Base-by-base conservation (phyloP, 148 eudicot genomes). In the Oxyria digyna region DNA sequence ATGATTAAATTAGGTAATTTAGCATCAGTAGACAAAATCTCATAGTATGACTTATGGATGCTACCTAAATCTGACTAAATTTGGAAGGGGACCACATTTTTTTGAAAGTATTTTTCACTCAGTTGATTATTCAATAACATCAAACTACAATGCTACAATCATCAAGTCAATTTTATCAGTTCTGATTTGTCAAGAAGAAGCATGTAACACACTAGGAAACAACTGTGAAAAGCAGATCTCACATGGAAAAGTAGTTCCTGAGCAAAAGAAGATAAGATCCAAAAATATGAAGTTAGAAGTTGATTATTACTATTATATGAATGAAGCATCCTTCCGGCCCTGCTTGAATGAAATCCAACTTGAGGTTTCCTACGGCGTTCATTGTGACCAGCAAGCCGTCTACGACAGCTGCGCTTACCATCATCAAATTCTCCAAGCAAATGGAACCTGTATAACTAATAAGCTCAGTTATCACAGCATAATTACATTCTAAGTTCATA, bases 361-460 rank as follows among this genome's bases (percentile, higher is more conserved):
- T 77, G 89, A 76, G 89, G 85, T 49, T 84, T 90, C 71, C 97
- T 82, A 59, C 97, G 81, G 17, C 97, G 92, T 74, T 89, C 83
- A 67, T 91, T 91, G 74, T 91, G 97, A 21, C 83, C 89, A 63
- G 96, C 92, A 67, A 91, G 91, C 59, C 97, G 92, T 69, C 82
- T 87, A 50, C 96, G 92, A 67, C 97, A 91, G 75, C 97, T 91
- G 66, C 97, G 90, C 69, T 89, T 91, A 8, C 80, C 87, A 74
- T 85, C 90, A 77, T 91, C 97, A 76, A 91, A 91, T 80, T 91
- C 92, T 71, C 75, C 80, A 77, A 88, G 69, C 70, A 79, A 77
- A 74, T 91, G 97, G 74, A 89, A 91, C 86, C 97, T 91, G 77
- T 32, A 69, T 40, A 38, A 32, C 31, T 38, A 59, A 59, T 29